These are phyloP conservation scores for Cordyceps militaris DNA, from an alignment of 2,329 filamentous ascomycete genomes.

Conservation along the genomic window DNA sequence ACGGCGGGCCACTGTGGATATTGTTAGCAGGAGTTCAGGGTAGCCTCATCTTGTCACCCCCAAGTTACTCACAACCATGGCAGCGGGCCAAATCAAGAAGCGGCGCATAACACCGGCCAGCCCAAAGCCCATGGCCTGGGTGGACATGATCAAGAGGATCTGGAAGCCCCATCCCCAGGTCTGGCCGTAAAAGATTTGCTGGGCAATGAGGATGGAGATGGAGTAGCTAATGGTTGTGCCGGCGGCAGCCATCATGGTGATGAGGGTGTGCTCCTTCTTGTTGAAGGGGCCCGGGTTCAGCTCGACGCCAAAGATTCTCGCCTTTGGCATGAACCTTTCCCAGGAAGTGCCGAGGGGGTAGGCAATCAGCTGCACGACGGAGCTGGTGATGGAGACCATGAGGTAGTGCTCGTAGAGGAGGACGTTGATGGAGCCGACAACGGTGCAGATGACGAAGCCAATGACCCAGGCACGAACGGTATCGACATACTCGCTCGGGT, in stretches of 20 bases:
- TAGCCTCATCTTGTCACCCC: neutral
- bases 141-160: constrained; percentile 52
- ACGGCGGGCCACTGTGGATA: constrained; percentile 44
- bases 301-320: constrained; percentile 23
- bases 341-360: constrained; percentile 28
- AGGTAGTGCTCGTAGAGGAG: constrained; percentile 22
- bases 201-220: constrained; percentile 35
- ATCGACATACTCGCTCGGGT: constrained; percentile 28
- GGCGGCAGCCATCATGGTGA: constrained; percentile 38
- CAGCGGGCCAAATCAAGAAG: constrained; percentile 53
- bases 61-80: constrained; percentile 41
- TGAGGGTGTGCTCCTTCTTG: constrained; percentile 42
- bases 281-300: constrained; percentile 37
- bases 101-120: constrained; percentile 52
- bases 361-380: constrained; percentile 39
- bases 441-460: constrained; percentile 49
- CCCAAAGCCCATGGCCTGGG: constrained; percentile 56
- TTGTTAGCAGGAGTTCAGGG: neutral
- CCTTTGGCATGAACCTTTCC: constrained; percentile 27
- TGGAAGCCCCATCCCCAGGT: constrained; percentile 52
- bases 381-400: constrained; percentile 24
- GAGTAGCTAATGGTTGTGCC: constrained; percentile 28
- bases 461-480: constrained; percentile 55
- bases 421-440: constrained; percentile 50
- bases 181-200: constrained; percentile 43